Evolutionary conservation across 2,329 filamentous ascomycete species (phyloP).

Genomic region (Xylariaceae sp.): DNA sequence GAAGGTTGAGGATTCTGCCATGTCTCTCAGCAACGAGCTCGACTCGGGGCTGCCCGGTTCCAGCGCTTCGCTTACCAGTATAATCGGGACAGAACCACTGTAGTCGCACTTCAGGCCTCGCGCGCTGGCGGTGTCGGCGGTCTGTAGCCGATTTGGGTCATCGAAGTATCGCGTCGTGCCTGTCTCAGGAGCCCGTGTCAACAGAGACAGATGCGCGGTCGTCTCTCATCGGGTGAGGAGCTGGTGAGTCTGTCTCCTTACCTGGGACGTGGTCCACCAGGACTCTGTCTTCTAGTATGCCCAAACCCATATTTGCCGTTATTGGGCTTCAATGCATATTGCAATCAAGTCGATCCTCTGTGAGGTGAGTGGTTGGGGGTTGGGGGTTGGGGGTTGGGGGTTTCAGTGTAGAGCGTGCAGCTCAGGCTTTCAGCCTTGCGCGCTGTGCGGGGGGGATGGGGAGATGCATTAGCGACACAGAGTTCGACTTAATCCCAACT

Average conservation of each 20-base stretch:
- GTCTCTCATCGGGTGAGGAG: not conserved
- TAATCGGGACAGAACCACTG: conserved; percentile 70
- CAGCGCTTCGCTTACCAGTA: conserved; percentile 63
- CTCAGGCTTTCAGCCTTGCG: not conserved
- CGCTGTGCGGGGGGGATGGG: no score
- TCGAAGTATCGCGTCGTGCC: conserved; percentile 71
- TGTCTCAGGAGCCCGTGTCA: conserved; percentile 36
- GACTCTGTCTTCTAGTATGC: conserved; percentile 72
- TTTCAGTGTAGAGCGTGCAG: not conserved
- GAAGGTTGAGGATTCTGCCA: conserved; percentile 79
- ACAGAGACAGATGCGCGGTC: not conserved
- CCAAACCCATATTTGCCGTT: conserved; percentile 65
- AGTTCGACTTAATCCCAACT: no score
- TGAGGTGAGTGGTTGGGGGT: not conserved
- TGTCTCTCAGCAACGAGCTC: conserved; percentile 11
- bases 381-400: no score
- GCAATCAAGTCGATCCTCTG: not conserved
- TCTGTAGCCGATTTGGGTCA: conserved; percentile 54
- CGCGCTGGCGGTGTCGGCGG: conserved; percentile 41
- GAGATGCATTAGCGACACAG: no score
- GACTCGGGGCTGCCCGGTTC: not conserved
- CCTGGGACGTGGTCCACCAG: conserved; percentile 77
- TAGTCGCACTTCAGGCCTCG: conserved; percentile 73
- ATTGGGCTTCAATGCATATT: conserved; percentile 7
- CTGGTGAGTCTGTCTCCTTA: conserved; percentile 44